Conservation (phyloP, 768 basidiomycete species). For the Asterophora lycoperdoides region DNA sequence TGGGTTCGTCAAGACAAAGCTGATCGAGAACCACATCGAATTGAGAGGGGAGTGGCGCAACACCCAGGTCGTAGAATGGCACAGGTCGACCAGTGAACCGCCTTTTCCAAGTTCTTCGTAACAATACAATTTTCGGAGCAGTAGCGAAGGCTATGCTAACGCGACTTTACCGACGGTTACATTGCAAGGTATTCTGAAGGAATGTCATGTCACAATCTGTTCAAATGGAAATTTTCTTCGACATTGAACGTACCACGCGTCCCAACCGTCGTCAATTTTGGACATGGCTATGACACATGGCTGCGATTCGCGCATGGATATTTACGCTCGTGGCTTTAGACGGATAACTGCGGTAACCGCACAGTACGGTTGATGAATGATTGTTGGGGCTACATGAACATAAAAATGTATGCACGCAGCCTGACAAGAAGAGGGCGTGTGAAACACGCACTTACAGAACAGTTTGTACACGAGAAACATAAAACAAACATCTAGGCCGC, state of each 20-base stretch:
- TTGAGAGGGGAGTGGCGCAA: slow-evolving; percentile 35
- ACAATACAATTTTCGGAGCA: no score
- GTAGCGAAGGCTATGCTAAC: no score
- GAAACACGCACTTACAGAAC: not conserved
- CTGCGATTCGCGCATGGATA: not conserved
- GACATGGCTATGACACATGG: not conserved
- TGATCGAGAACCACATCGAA: slow-evolving; percentile 33
- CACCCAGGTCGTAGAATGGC: slow-evolving; percentile 35
- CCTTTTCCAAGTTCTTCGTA: not conserved
- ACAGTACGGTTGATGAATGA: no score
- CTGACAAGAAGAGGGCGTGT: not conserved
- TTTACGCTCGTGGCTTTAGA: no score
- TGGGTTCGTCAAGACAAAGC: slow-evolving; percentile 43
- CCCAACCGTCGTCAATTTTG: no score
- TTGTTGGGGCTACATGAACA: no score
- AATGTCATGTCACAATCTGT: slow-evolving; percentile 1
- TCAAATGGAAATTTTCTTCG: not conserved
- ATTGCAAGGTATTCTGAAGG: not conserved
- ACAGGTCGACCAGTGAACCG: slow-evolving; percentile 3
- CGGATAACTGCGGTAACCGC: no score
- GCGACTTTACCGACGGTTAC: no score
- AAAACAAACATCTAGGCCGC: no score
- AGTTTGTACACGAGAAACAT: no score
- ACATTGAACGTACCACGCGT: not conserved
- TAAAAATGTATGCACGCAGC: no score